Conservation (phyloP, 2,329 filamentous ascomycete genomes). For the Trichoderma atrobrunneum region DNA sequence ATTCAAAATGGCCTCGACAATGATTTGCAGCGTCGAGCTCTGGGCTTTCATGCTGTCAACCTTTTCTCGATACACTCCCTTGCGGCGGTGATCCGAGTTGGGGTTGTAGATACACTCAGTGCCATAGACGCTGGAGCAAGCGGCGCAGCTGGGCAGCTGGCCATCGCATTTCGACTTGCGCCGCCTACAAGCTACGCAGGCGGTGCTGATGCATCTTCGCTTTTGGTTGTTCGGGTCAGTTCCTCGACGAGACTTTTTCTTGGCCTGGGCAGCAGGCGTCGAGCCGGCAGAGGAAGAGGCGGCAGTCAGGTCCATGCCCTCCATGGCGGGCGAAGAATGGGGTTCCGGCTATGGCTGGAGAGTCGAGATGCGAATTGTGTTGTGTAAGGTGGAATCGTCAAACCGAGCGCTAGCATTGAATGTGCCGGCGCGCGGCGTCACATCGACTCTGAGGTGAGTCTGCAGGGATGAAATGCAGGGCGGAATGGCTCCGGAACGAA, state of each 20-base stretch:
- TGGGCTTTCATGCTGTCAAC: constrained; percentile 82
- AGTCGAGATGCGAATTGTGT: neutral
- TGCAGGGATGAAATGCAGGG: neutral
- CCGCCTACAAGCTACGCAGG: constrained; percentile 75
- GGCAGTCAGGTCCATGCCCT: neutral
- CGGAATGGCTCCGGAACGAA: neutral
- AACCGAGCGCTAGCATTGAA: neutral
- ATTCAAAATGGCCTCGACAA: constrained; percentile 90
- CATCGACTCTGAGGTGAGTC: neutral
- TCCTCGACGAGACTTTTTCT: constrained; percentile 52
- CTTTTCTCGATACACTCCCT: constrained; percentile 95
- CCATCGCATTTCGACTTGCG: constrained; percentile 90
- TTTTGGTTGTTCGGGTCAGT: constrained; percentile 55
- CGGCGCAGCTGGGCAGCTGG: constrained; percentile 84
- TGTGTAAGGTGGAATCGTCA: neutral
- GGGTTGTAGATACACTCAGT: constrained; percentile 93
- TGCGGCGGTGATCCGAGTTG: constrained; percentile 91
- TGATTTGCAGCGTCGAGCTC: constrained; percentile 83
- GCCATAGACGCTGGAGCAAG: constrained; percentile 91
- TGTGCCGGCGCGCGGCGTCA: constrained; percentile 2
- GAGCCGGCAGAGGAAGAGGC: neutral
- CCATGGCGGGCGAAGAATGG: neutral
- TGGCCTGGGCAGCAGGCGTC: constrained; percentile 25
- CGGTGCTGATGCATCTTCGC: constrained; percentile 78
- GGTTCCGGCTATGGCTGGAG: neutral